Conservation (phyloP, 208 protist genomes). For the Naegleria fowleri region DNA sequence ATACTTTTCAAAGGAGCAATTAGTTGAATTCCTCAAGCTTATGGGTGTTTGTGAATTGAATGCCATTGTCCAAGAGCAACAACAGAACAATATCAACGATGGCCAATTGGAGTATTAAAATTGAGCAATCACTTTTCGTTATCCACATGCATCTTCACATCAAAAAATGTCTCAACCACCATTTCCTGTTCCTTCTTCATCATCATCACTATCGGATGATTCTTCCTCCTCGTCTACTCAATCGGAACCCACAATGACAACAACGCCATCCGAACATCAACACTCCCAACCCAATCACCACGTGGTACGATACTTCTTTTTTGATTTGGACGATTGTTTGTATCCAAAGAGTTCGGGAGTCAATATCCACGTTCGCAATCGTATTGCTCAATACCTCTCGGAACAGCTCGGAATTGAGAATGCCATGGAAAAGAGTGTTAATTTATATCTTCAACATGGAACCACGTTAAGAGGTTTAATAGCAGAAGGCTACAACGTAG, state of each 20-base stretch:
- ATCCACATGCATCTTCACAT: too few species aligned
- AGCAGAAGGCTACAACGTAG: neutral
- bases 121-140: too few species aligned
- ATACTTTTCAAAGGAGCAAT: neutral
- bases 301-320: neutral
- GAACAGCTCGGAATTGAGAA: conserved; percentile 4
- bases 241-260: too few species aligned
- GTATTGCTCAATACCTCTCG: conserved; percentile 1
- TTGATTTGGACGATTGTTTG: conserved; percentile 15
- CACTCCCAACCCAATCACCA: too few species aligned
- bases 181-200: neutral
- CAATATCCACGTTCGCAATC: neutral
- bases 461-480: conserved; percentile 4
- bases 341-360: neutral
- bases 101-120: too few species aligned
- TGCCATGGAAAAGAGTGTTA: neutral
- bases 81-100: neutral
- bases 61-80: neutral
- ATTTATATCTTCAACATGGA: neutral
- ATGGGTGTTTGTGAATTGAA: neutral
- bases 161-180: neutral
- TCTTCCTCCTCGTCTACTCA: too few species aligned
- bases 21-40: neutral
- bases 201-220: neutral
- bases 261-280: neutral